Conservation (phyloP, 23 red algal species). For the Agarophyton chilense region DNA sequence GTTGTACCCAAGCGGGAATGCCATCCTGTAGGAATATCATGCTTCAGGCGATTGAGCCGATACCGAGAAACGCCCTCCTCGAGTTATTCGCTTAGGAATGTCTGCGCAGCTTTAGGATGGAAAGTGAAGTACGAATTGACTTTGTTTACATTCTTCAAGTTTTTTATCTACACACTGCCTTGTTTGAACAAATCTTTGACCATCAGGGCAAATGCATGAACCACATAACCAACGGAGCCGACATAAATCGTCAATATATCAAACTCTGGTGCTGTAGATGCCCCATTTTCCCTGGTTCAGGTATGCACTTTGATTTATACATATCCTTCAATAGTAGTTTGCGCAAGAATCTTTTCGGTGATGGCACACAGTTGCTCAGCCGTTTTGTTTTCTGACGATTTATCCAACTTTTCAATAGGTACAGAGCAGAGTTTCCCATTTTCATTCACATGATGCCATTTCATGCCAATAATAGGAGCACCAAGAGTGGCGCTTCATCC, state of each 20-base stretch:
- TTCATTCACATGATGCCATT: too few species aligned
- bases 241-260: neutral
- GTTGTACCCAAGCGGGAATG: neutral
- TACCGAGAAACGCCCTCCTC: neutral
- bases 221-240: neutral
- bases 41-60: conserved; percentile 3
- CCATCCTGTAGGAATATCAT: conserved; percentile 11
- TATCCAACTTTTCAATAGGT: neutral
- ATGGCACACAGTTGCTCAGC: conserved; percentile 5
- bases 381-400: neutral
- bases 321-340: neutral
- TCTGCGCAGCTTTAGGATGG: neutral
- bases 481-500: conserved; percentile 16
- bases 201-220: conserved; percentile 3
- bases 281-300: neutral
- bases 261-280: neutral
- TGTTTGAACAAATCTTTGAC: conserved; percentile 7
- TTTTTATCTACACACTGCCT: neutral
- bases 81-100: neutral
- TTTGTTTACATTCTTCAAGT: neutral
- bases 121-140: conserved; percentile 6
- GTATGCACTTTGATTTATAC: neutral
- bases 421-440: neutral
- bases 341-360: neutral
- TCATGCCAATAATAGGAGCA: conserved; percentile 1